A percentile compares a stretch with the other conserved stretches of the same genome.
phyloP scores from a whole-genome alignment of 2,329 filamentous ascomycete genomes.

The Furcasterigmium furcatum region DNA sequence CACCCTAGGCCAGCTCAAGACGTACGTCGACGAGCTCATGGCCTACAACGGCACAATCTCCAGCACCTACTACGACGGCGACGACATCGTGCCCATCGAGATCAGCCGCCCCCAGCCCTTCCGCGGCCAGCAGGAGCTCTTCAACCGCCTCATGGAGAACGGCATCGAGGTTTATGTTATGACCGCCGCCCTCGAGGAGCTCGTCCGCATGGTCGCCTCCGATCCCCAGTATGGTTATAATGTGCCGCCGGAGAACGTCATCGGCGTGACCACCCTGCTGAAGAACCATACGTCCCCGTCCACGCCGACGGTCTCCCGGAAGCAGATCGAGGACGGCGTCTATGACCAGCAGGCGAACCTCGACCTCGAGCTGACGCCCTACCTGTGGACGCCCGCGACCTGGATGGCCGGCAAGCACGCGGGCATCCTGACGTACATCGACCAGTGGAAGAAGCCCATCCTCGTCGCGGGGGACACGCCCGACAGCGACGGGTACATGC shows the following conservation, averaged over 20 bases:
- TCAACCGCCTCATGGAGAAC: constrained; percentile 36
- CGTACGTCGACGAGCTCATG: constrained; percentile 44
- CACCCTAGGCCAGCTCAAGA: constrained; percentile 39
- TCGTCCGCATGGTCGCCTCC: constrained; percentile 41
- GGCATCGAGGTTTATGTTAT: constrained; percentile 41
- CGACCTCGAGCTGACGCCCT: constrained; percentile 33
- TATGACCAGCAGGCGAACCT: constrained; percentile 32
- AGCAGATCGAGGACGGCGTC: constrained; percentile 31
- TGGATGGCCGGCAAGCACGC: constrained; percentile 42
- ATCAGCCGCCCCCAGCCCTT: constrained; percentile 32
- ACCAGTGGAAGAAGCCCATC: constrained; percentile 38
- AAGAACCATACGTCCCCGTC: constrained; percentile 17
- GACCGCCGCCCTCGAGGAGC: constrained; percentile 35
- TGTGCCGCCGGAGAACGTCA: constrained; percentile 37
- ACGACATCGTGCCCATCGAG: constrained; percentile 19
- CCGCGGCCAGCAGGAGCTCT: constrained; percentile 37
- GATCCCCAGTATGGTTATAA: constrained; percentile 43
- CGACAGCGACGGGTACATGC: constrained; percentile 38
- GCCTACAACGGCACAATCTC: constrained; percentile 32
- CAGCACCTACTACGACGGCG: constrained; percentile 31
- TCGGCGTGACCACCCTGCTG: constrained; percentile 36
- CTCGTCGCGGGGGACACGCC: constrained; percentile 40
- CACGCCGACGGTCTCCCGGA: constrained; percentile 28
- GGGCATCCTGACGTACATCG: constrained; percentile 37
- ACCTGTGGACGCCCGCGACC: constrained; percentile 37